Evolutionary conservation across 768 basidiomycete species (phyloP).

Genomic region (Sporobolomyces phaffii): DNA sequence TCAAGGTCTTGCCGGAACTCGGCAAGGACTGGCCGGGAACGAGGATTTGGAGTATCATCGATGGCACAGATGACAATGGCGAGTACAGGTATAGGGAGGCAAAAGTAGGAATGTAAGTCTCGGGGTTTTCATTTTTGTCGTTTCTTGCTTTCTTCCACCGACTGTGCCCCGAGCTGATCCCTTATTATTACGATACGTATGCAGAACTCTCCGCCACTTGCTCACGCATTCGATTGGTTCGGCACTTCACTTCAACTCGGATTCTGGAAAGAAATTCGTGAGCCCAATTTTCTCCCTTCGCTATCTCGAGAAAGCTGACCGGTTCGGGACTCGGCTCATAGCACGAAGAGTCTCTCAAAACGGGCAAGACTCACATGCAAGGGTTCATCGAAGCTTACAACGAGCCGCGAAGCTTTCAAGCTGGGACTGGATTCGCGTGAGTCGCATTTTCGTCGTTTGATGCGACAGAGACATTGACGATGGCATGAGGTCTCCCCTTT

Average conservation of each 20-base stretch:
- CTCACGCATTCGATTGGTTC: slow-evolving; percentile 21
- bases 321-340: neutral
- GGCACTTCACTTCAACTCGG: neutral
- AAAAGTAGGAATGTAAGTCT: slow-evolving; percentile 8
- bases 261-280: neutral
- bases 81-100: slow-evolving; percentile 4
- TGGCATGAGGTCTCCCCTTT: too few relatives aligned
- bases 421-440: neutral
- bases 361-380: neutral
- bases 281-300: neutral
- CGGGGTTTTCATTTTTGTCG: neutral
- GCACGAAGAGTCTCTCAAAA: neutral
- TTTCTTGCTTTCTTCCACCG: too few relatives aligned
- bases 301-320: too few relatives aligned
- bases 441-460: neutral
- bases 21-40: neutral
- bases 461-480: too few relatives aligned
- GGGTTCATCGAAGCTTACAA: neutral
- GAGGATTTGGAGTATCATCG: slow-evolving; percentile 2
- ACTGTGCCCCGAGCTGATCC: too few relatives aligned
- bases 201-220: slow-evolving; percentile 21
- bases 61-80: slow-evolving; percentile 23
- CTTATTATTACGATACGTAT: too few relatives aligned
- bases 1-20: slow-evolving; percentile 23
- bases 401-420: neutral